Conservation (phyloP, 495 filamentous ascomycete genomes). For the Aspergillus diversus region DNA sequence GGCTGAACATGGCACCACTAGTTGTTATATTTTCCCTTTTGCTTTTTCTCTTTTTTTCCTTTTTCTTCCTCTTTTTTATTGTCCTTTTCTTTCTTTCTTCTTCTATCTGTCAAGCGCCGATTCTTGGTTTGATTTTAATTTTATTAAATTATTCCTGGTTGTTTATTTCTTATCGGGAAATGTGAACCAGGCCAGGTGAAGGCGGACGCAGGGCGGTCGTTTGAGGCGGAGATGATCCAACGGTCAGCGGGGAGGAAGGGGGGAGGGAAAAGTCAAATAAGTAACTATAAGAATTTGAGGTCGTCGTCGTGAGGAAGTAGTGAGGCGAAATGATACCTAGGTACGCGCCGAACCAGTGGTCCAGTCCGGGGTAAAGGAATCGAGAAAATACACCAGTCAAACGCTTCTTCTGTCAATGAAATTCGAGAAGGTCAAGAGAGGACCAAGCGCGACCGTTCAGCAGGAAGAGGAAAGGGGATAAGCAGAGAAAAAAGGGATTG, state of each 20-base stretch:
- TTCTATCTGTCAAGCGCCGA: neutral
- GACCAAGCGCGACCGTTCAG: neutral
- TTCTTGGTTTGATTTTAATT: no score
- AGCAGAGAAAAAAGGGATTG: neutral
- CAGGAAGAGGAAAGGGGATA: conserved; percentile 1
- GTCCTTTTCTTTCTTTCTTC: conserved; percentile 7
- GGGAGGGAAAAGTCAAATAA: conserved; percentile 9
- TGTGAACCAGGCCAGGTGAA: conserved; percentile 5
- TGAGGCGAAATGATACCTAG: conserved; percentile 14
- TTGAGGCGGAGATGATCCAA: conserved; percentile 23
- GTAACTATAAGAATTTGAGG: neutral
- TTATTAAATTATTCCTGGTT: neutral
- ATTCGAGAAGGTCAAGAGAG: neutral
- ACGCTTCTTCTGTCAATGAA: neutral
- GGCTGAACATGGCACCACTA: conserved; percentile 35
- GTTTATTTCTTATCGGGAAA: conserved; percentile 6
- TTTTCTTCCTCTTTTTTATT: conserved; percentile 10
- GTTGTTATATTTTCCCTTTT: conserved; percentile 19
- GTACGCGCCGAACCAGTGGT: neutral
- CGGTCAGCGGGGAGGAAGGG: conserved; percentile 22
- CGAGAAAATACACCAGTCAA: neutral
- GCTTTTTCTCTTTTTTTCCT: conserved; percentile 13
- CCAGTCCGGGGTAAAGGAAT: conserved; percentile 20
- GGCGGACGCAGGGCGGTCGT: conserved; percentile 19
- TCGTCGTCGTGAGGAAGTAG: neutral